Conservation (phyloP, 139 green algal species). For the Closterium sp. region DNA sequence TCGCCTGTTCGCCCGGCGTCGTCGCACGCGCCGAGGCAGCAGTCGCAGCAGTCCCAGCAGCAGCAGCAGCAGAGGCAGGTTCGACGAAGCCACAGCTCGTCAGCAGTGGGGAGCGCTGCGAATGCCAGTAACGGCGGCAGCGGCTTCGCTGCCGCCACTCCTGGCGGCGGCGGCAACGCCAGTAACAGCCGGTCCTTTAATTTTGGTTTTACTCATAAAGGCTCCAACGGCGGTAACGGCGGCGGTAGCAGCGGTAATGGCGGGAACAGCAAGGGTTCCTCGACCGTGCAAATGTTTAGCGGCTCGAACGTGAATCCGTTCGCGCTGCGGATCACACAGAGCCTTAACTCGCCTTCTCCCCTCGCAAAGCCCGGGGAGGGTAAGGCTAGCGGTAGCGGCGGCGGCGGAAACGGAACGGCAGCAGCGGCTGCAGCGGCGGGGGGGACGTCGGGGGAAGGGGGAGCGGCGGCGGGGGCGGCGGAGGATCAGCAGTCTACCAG, state of each 20-base stretch:
- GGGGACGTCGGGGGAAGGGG: no score
- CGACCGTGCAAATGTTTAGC: neutral
- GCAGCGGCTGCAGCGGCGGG: neutral
- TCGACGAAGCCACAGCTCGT: neutral
- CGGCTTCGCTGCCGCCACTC: no score
- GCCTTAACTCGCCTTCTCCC: neutral
- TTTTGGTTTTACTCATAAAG: neutral
- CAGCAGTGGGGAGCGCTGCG: neutral
- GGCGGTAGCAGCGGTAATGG: neutral
- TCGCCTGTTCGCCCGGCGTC: neutral
- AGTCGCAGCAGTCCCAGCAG: neutral
- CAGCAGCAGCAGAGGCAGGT: neutral
- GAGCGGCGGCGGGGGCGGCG: no score
- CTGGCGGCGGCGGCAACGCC: no score
- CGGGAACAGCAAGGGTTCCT: neutral
- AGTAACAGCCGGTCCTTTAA: neutral
- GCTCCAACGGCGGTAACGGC: neutral
- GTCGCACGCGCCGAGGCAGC: neutral
- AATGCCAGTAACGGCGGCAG: neutral
- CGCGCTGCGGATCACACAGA: neutral
- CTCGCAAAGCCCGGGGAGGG: neutral
- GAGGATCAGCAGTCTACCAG: neutral
- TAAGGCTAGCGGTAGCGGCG: no score
- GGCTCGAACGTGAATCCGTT: neutral
- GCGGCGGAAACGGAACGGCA: neutral